Base-by-base conservation (phyloP, 768 basidiomycete genomes). In the Pulveroboletus sp. region DNA sequence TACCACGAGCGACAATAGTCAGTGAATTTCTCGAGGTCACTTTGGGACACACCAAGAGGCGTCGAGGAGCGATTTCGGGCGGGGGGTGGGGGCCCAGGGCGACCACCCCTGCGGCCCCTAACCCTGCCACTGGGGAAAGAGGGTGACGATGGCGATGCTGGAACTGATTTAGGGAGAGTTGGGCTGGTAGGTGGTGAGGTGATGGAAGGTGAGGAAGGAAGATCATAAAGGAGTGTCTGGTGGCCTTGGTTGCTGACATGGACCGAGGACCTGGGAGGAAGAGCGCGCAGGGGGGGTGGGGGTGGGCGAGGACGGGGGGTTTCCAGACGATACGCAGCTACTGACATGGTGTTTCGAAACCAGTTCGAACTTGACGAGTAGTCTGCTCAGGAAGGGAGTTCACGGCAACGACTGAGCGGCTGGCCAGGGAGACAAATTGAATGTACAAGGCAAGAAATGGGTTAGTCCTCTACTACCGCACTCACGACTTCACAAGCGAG, bases 1-100 rank as follows among this genome's bases (percentile, higher is more conserved):
- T 63, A 91, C 90, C 89, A 93, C 64, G 83, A 78, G 27, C 82
- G 80, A 69, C 90, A 92, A 49, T 79, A 73, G 50, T 83, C 83
- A 15, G 86, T 85, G 60, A 92, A 93, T 46, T 76, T 75, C 63
- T 92, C 90, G 24, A 92, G 72, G 59, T 92, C 89, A 55, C 73
- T 82, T 43, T 78, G 73, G 18, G 77, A 71, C 24, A 81, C 80
- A 9, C 79, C 82, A n/a, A 79, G 73, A 1, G 89, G 87, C 28
- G 87, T 89, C 5, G 76, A 69, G 17, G 86, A 86, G 54, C 86
- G 79, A 58, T 82, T 81, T 36, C 83, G 77, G 46, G 67, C 69
- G 28, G 73, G 75, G 5, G 82, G 82, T 8, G 81, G 78, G 8
- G 67, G 66, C 0, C 66, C 68, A 30, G 79, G 76, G 41, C 77